phyloP scores from a whole-genome alignment of 257 asterid species.

The Salvia miltiorrhiza region DNA sequence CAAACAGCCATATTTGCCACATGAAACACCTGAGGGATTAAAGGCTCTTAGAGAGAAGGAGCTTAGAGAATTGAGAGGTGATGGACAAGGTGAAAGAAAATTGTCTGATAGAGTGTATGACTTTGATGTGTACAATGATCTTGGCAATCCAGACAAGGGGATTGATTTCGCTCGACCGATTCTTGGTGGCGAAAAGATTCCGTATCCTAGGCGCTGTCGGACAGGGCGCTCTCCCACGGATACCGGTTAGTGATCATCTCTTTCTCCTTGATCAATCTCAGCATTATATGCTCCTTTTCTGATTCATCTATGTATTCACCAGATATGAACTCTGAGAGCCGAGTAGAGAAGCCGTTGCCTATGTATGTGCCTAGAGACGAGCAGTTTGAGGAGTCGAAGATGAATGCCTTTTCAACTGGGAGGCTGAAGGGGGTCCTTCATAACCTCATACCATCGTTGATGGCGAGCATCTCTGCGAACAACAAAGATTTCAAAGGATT shows the following conservation, averaged over 20 bases:
- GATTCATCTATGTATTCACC: conserved; percentile 2
- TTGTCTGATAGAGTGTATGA: conserved; percentile 81
- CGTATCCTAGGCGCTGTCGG: conserved; percentile 92
- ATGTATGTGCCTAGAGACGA: conserved; percentile 95
- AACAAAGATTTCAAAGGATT: conserved; percentile 84
- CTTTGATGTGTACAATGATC: conserved; percentile 79
- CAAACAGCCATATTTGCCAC: conserved; percentile 81
- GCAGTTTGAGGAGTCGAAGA: conserved; percentile 90
- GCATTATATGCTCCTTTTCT: not conserved
- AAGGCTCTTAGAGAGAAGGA: conserved; percentile 72
- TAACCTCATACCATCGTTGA: conserved; percentile 67
- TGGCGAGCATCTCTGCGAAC: conserved; percentile 74
- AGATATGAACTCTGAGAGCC: conserved; percentile 74
- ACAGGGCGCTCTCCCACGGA: conserved; percentile 73
- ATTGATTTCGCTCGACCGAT: conserved; percentile 74
- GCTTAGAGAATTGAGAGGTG: conserved; percentile 76
- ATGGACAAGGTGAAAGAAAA: conserved; percentile 71
- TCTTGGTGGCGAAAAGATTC: conserved; percentile 65
- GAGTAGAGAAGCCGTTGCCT: conserved; percentile 94
- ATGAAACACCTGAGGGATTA: conserved; percentile 86
- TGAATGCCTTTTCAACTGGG: conserved; percentile 75
- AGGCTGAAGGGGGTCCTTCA: conserved; percentile 89
- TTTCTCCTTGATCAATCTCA: not conserved
- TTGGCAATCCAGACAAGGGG: conserved; percentile 93
- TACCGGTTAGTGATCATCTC: conserved; percentile 49